Evolutionary conservation across 306 rosid species (phyloP).

Genomic region (Benincasa hispida): DNA sequence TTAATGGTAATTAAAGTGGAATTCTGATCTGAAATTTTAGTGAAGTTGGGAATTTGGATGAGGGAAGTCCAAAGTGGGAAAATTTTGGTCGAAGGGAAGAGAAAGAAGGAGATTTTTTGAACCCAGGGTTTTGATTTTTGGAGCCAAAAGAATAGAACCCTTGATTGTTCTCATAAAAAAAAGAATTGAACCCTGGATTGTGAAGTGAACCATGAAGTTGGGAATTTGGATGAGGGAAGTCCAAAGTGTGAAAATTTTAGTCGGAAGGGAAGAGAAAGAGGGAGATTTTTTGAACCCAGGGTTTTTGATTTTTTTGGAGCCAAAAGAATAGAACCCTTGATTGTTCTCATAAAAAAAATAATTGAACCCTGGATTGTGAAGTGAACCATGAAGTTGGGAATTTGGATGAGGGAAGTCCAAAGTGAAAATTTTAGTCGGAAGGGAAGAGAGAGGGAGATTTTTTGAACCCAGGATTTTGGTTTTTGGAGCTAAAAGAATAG

Average conservation of each 20-base stretch:
- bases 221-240: not conserved
- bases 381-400: too few relatives aligned
- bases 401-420: not conserved
- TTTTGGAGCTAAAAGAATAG: conserved; percentile 1
- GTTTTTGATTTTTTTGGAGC: not conserved
- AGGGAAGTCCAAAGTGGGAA: not conserved
- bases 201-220: too few relatives aligned
- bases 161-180: too few relatives aligned
- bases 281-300: not conserved
- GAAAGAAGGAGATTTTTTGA: not conserved
- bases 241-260: not conserved
- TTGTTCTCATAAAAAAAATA: too few relatives aligned
- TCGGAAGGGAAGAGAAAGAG: not conserved
- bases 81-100: not conserved
- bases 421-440: not conserved
- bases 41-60: not conserved
- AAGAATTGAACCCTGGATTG: too few relatives aligned
- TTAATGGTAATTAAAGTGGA: not conserved
- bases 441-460: not conserved
- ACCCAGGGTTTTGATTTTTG: not conserved
- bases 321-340: not conserved
- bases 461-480: not conserved
- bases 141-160: not conserved
- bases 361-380: too few relatives aligned
- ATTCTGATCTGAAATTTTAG: not conserved